phyloP scores from a whole-genome alignment of 1,284 basidiomycete genomes.

The Ganoderma boninense region DNA sequence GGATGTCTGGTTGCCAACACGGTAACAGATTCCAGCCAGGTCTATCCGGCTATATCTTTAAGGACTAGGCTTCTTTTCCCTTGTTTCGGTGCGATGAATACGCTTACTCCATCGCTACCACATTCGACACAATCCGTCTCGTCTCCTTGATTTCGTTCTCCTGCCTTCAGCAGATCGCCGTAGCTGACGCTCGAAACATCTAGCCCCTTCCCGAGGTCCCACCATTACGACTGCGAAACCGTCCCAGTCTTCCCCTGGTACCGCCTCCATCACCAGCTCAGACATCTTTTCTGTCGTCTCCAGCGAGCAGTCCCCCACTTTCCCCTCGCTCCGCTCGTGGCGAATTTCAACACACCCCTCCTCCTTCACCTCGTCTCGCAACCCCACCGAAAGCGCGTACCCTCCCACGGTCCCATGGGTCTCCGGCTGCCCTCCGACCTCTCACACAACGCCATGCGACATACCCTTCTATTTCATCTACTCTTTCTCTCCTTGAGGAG shows the following conservation, averaged over 20 bases:
- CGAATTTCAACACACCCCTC: slow-evolving; percentile 26
- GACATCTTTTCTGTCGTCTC: slow-evolving; percentile 15
- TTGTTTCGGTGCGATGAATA: background rate
- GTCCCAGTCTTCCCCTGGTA: slow-evolving; percentile 28
- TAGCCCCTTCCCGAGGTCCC: slow-evolving; percentile 31
- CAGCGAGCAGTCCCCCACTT: slow-evolving; percentile 13
- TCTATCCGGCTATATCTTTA: background rate
- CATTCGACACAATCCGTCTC: background rate
- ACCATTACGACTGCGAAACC: slow-evolving; percentile 22
- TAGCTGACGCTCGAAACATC: slow-evolving; percentile 4
- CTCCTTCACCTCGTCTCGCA: slow-evolving; percentile 28
- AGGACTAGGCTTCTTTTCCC: background rate
- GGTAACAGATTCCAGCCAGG: too few species aligned
- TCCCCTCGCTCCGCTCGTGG: slow-evolving; percentile 16
- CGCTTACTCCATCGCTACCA: background rate
- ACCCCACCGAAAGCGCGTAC: slow-evolving; percentile 28
- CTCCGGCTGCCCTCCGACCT: slow-evolving; percentile 17
- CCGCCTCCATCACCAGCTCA: slow-evolving; percentile 28
- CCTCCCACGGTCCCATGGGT: slow-evolving; percentile 21
- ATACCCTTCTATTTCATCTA: slow-evolving; percentile 43
- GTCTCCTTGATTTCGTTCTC: background rate
- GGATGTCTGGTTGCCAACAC: slow-evolving; percentile 9
- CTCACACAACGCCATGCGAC: slow-evolving; percentile 36
- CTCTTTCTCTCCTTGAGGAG: slow-evolving; percentile 41
- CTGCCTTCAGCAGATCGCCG: background rate